A percentile compares a stretch with the other conserved stretches of the same genome.
phyloP scores from a whole-genome alignment of 2,329 filamentous ascomycete species.

The Stemphylium vesicarium region DNA sequence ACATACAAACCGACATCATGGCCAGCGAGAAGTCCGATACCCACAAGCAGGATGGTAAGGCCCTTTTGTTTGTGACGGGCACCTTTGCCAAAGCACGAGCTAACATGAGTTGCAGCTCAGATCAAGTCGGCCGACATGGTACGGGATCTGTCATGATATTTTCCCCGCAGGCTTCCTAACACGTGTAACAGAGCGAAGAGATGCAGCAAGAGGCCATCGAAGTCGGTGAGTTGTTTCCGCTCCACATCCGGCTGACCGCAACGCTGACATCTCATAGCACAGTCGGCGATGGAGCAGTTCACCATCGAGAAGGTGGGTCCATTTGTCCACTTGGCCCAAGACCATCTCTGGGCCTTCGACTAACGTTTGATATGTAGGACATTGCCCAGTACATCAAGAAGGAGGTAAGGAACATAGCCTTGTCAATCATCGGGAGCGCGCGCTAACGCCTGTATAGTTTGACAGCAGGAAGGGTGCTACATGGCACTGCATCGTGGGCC shows the following conservation, averaged over 20 bases:
- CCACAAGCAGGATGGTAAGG: conserved; percentile 56
- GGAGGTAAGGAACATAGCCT: conserved; percentile 62
- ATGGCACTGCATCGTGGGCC: conserved; percentile 98
- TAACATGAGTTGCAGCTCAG: conserved; percentile 69
- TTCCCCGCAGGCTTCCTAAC: conserved; percentile 22
- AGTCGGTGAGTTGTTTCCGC: conserved; percentile 71
- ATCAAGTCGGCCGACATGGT: conserved; percentile 99
- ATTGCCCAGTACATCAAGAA: conserved; percentile 96
- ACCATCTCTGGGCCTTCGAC: background rate
- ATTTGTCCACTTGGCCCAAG: background rate
- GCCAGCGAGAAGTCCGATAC: conserved; percentile 70
- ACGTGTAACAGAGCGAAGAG: conserved; percentile 76
- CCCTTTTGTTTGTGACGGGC: conserved; percentile 26
- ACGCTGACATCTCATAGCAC: conserved; percentile 57
- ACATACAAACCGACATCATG: conserved; percentile 36
- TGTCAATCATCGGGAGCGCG: background rate
- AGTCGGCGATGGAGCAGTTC: conserved; percentile 74
- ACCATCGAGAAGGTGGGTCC: conserved; percentile 71
- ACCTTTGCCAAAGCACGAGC: conserved; percentile 20
- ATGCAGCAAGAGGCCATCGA: conserved; percentile 97
- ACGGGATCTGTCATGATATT: conserved; percentile 40
- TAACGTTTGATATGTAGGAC: conserved; percentile 65
- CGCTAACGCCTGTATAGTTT: conserved; percentile 67
- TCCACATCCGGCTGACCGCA: conserved; percentile 17
- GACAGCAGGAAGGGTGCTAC: conserved; percentile 96